Evolutionary conservation across 441 rosid genomes (phyloP), one percentile per base, ranked within the genome.

Genomic region (Cnidoscolus chayamansa): DNA sequence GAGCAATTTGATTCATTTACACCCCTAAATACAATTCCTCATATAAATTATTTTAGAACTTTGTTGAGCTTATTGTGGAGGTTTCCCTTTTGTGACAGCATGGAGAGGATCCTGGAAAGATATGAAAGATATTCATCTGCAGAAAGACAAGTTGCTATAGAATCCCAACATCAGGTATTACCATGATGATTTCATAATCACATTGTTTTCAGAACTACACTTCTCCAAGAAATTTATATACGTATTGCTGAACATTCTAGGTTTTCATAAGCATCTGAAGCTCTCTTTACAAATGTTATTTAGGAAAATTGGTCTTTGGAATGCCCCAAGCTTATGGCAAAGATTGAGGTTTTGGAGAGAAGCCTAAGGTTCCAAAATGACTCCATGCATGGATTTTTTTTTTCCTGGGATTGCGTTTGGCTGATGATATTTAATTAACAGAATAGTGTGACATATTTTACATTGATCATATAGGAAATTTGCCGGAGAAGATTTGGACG

Each of bases 41-140:
- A 25, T 25, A 25, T 25, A 25, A 25, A 25, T 25, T 25, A 25
- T 25, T 25, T 25, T 25, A 25, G 25, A 25, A 25, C 25, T 25
- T 25, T 56, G 12, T 60, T 8, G 43, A 11, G 67, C 19, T 62
- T 35, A 45, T 35, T 59, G 56, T 11, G 17, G 12, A 15, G 9
- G 25, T 58, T 49, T 74, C 30, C 51, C 7, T 7, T 68, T 15
- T 50, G 47, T 63, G 58, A 67, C 88, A 94, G 98, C 81, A 86
- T 92, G 90, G 98, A 90, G 70, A 82, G 76, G 10, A 88, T 90
- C 79, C 75, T 92, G 19, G 92, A 89, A 77, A 91, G 89, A 66
- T 92, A 94, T n/a, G 96, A 94, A 80, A 88, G 85, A 70, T 66
- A 70, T 49, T 71, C 85, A 11, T 73, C 61, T 76, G 75, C 85